phyloP scores from a whole-genome alignment of 2,329 filamentous ascomycete species.

The Cercospora berteroae region DNA sequence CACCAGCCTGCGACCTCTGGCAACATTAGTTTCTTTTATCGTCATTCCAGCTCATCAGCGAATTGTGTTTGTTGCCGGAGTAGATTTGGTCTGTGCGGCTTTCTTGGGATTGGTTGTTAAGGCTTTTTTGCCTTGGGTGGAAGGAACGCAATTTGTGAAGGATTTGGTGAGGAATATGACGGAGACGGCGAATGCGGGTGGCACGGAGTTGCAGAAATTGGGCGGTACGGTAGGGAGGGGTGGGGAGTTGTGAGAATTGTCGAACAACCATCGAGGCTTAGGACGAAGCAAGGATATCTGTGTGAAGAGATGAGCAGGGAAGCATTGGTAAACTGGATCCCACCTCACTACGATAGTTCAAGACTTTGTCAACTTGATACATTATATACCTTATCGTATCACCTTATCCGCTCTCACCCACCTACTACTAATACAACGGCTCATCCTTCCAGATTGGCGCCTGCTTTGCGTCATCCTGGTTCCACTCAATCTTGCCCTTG shows the following conservation, averaged over 20 bases:
- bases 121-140: constrained; percentile 19
- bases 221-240: neutral
- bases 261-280: no score
- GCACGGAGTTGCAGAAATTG: neutral
- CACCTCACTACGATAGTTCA: neutral
- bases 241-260: neutral
- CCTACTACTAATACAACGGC: constrained; percentile 12
- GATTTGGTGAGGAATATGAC: constrained; percentile 13
- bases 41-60: constrained; percentile 23
- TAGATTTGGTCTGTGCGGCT: neutral
- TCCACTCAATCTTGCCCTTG: constrained; percentile 47
- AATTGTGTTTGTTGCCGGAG: constrained; percentile 15
- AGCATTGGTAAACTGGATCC: neutral
- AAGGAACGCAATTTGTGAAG: constrained; percentile 11
- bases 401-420: neutral
- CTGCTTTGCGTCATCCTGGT: constrained; percentile 39
- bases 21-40: constrained; percentile 14
- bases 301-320: neutral
- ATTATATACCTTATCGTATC: neutral
- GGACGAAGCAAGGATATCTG: neutral
- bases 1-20: constrained; percentile 10
- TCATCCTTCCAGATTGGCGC: constrained; percentile 45
- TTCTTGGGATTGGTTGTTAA: constrained; percentile 15
- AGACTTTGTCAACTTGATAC: neutral
- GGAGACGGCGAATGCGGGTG: neutral